Evolutionary conservation across 352 stramenopile genomes (phyloP).

Genomic region (Globisporangium nagaii): DNA sequence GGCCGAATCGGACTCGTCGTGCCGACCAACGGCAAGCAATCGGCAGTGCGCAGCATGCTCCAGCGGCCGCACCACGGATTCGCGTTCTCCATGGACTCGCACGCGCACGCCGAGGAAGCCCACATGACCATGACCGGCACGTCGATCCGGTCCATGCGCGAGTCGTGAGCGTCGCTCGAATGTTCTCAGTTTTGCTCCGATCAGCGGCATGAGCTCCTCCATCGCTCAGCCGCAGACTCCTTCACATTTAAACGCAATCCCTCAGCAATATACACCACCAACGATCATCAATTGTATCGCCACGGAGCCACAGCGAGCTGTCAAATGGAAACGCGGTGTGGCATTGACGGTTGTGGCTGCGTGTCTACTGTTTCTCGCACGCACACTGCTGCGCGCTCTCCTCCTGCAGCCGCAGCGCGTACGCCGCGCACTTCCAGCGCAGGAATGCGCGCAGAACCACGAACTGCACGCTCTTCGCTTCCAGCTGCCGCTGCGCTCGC

Average conservation of each 20-base stretch:
- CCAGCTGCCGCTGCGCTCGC: conserved; percentile 16
- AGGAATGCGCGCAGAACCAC: conserved; percentile 32
- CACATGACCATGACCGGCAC: conserved; percentile 42
- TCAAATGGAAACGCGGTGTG: no score
- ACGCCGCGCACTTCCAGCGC: conserved; percentile 30
- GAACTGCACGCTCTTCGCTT: conserved; percentile 28
- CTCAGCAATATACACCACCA: no score
- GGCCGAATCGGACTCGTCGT: conserved; percentile 30
- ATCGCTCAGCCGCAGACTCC: background rate
- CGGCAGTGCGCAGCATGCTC: conserved; percentile 10
- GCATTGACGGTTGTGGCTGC: no score
- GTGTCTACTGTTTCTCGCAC: no score
- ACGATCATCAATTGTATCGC: no score
- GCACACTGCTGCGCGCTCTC: background rate
- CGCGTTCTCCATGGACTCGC: conserved; percentile 63
- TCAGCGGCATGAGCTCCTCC: background rate
- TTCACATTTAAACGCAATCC: no score
- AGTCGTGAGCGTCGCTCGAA: background rate
- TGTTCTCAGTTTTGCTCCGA: background rate
- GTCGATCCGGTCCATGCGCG: conserved; percentile 16
- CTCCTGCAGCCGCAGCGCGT: conserved; percentile 10
- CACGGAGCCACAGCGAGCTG: no score
- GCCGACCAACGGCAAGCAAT: conserved; percentile 23
- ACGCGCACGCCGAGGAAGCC: conserved; percentile 46
- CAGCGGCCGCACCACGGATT: conserved; percentile 57